A percentile compares a stretch with the other conserved stretches of the same genome.
Conservation (phyloP, 768 basidiomycete species). For the Termitomyces sp. region DNA sequence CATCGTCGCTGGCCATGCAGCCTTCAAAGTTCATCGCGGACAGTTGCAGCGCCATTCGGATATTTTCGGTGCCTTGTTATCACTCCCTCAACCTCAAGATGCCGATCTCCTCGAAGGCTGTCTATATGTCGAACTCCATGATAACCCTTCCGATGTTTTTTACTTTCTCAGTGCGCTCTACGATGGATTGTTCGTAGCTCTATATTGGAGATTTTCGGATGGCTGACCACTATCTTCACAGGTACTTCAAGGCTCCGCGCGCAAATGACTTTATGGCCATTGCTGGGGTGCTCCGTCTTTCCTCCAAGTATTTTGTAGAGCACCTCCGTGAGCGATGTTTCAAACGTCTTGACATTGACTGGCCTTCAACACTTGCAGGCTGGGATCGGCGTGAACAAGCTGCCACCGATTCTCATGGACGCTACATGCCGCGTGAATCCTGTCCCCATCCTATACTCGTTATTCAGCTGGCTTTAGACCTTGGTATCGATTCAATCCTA, state of each 20-base stretch:
- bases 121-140: constrained; percentile 57
- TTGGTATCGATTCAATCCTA: constrained; percentile 54
- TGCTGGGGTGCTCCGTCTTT: constrained; percentile 65
- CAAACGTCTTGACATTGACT: constrained; percentile 54
- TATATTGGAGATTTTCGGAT: background rate
- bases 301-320: constrained; percentile 73
- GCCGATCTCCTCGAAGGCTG: constrained; percentile 56
- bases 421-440: constrained; percentile 55
- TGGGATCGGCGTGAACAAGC: constrained; percentile 68
- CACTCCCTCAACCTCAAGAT: constrained; percentile 54
- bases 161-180: constrained; percentile 69
- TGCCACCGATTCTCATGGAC: constrained; percentile 45
- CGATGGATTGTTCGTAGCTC: constrained; percentile 62
- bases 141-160: constrained; percentile 62
- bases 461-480: constrained; percentile 66
- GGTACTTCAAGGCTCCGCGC: constrained; percentile 52
- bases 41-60: constrained; percentile 75
- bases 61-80: constrained; percentile 67
- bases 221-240: constrained; percentile 19
- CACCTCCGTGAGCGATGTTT: constrained; percentile 62
- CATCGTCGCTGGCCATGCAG: constrained; percentile 51
- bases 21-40: constrained; percentile 74
- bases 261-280: constrained; percentile 57
- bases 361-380: constrained; percentile 61
- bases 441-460: constrained; percentile 68